phyloP scores from a whole-genome alignment of 257 asterid species.

The Lithospermum erythrorhizon region DNA sequence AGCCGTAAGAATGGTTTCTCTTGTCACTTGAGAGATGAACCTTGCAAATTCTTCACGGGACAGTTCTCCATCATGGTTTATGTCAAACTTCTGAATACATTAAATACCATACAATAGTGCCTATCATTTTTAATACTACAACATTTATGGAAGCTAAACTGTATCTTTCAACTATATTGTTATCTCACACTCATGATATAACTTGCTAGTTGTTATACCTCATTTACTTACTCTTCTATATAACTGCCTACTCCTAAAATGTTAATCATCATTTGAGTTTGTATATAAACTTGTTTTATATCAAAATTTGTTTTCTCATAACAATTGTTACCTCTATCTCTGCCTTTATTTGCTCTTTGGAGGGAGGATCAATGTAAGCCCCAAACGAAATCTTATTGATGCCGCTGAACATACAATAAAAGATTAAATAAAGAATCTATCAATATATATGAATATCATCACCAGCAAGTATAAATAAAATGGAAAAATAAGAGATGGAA shows the following conservation, averaged over 20 bases:
- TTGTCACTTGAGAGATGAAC: slow-evolving; percentile 47
- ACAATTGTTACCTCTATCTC: slow-evolving; percentile 38
- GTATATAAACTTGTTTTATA: no score
- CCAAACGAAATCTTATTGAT: slow-evolving; percentile 84
- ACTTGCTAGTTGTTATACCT: no score
- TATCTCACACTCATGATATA: no score
- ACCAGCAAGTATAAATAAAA: background rate
- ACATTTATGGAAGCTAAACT: no score
- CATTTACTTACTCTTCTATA: no score
- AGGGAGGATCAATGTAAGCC: slow-evolving; percentile 83
- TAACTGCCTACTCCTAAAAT: no score
- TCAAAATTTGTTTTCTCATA: no score
- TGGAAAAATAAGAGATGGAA: background rate
- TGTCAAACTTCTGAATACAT: slow-evolving; percentile 46
- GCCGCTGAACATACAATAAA: slow-evolving; percentile 34
- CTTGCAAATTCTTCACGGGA: slow-evolving; percentile 58
- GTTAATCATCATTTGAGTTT: no score
- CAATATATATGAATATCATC: no score
- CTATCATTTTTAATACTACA: background rate
- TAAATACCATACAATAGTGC: background rate
- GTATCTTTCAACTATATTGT: no score
- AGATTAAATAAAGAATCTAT: background rate
- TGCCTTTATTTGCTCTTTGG: slow-evolving; percentile 47
- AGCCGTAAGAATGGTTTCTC: slow-evolving; percentile 51
- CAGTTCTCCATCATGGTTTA: slow-evolving; percentile 70